Conservation (phyloP, 1,139 yeast genomes). For the Taiozyma sp. region DNA sequence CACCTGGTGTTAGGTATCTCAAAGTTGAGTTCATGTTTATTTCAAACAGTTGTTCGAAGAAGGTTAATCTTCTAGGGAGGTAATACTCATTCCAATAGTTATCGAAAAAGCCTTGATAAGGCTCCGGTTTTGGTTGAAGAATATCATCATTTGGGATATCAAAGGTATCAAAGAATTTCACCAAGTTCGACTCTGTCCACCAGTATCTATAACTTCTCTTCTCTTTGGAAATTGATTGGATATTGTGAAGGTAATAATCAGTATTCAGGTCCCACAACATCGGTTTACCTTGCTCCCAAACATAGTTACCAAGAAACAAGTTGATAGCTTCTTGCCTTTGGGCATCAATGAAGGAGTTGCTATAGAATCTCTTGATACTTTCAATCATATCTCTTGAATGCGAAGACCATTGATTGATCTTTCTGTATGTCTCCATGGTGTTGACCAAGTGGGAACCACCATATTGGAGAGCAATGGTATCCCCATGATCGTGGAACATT, state of each 20-base stretch:
- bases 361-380: conserved; percentile 87
- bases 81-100: conserved; percentile 88
- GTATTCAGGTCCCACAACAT: conserved; percentile 91
- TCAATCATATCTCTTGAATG: conserved; percentile 96
- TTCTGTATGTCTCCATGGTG: conserved; percentile 94
- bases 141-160: conserved; percentile 26
- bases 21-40: conserved; percentile 86
- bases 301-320: conserved; percentile 84
- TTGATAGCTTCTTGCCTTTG: conserved; percentile 97
- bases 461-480: conserved; percentile 93
- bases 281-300: conserved; percentile 69
- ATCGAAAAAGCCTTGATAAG: conserved; percentile 72
- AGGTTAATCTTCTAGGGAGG: conserved; percentile 63
- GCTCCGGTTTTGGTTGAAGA: conserved; percentile 34
- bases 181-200: conserved; percentile 67
- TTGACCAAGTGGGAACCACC: conserved; percentile 97
- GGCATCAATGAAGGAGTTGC: conserved; percentile 93
- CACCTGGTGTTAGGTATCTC: conserved; percentile 48
- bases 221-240: conserved; percentile 29
- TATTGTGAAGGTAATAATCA: conserved; percentile 82
- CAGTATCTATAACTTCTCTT: conserved; percentile 73
- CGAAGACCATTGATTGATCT: conserved; percentile 96
- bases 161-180: conserved; percentile 28
- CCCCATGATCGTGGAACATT: conserved; percentile 97
- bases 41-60: conserved; percentile 66